Evolutionary conservation across 192 early-diverging fungal genomes (phyloP).

Genomic region (Podila verticillata): DNA sequence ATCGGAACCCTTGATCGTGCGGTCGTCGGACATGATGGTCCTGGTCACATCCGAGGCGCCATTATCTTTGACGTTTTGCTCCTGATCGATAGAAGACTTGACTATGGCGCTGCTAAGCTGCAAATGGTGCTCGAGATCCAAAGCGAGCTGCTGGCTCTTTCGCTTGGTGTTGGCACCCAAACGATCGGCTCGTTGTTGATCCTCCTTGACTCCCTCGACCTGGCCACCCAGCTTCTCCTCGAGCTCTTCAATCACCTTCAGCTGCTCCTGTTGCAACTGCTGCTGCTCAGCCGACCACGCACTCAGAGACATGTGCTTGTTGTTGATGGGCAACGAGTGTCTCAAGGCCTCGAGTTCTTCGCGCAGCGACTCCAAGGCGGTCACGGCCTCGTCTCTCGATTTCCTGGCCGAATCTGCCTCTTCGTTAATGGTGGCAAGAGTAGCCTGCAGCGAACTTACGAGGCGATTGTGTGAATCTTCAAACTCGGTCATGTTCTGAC

Average conservation of each 20-base stretch:
- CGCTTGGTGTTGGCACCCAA: constrained; percentile 45
- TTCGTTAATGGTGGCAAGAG: constrained; percentile 44
- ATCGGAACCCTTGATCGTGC: constrained; percentile 5
- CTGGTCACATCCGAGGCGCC: background rate
- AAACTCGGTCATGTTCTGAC: constrained; percentile 50
- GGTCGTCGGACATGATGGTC: too few relatives aligned
- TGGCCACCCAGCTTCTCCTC: constrained; percentile 42
- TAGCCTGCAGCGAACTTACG: constrained; percentile 41
- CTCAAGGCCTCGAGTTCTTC: constrained; percentile 46
- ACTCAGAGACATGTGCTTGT: constrained; percentile 47
- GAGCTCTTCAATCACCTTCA: constrained; percentile 34
- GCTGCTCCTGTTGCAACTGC: constrained; percentile 42
- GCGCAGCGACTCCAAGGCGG: constrained; percentile 26
- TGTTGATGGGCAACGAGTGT: constrained; percentile 43
- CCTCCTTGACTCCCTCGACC: constrained; percentile 47
- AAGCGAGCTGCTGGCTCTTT: constrained; percentile 38
- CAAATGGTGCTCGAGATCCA: constrained; percentile 45
- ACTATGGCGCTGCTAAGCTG: constrained; percentile 45
- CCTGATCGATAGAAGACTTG: constrained; percentile 1
- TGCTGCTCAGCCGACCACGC: constrained; percentile 48
- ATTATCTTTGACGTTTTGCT: background rate
- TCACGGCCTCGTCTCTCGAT: constrained; percentile 46
- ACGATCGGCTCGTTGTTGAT: constrained; percentile 36
- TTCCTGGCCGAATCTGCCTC: constrained; percentile 47
- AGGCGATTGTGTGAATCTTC: constrained; percentile 48